Evolutionary conservation across 2,329 filamentous ascomycete species (phyloP), one percentile per base, ranked within the genome.

Genomic region (Lachnellula suecica): DNA sequence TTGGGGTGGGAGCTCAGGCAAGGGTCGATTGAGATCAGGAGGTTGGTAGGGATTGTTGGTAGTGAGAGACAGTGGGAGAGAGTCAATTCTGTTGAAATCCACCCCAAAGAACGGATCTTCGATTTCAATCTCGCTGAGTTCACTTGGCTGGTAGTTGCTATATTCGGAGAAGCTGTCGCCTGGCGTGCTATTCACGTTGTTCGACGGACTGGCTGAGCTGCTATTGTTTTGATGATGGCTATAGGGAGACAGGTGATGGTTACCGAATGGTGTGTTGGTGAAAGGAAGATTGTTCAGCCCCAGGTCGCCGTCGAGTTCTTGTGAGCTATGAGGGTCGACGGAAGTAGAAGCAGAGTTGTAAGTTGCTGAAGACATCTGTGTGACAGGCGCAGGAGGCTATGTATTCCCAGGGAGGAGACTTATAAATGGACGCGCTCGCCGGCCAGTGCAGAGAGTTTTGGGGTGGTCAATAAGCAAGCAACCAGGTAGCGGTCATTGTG

Each of bases 71-170:
- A 46, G 44, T 17, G 55, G 52, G 11, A 63, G 31, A 4, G 59
- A 62, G 43, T 66, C 60, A 17, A 58, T 58, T 58, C 60, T 58
- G 19, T 59, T 57, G 41, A 68, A 68, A 59, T 68, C 63, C n/a
- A 68, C 66, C 9, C 66, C 65, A 37, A 65, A 63, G 59, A 66
- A 69, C 25, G 60, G 59, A 54, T 69, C 66, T 24, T 64, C 63
- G 23, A 59, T 31, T 7, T 64, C 63, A 22, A 60, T 31, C 5
- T 66, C 63, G 46, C 59, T 60, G 50, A 61, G 57, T 24, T 68
- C 65, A 49, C 64, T 66, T 17, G 56, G 53, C 24, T 63, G 60
- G 51, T 64, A 63, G 37, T 56, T 60, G 51, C 62, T 67, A 38
- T 63, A 66, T 9, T 64, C 63, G 20, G 61, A 65, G 24, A 59